These are phyloP conservation scores for Dionaea muscipula DNA, from an alignment of 179 eudicot species.

Conservation along the genomic window DNA sequence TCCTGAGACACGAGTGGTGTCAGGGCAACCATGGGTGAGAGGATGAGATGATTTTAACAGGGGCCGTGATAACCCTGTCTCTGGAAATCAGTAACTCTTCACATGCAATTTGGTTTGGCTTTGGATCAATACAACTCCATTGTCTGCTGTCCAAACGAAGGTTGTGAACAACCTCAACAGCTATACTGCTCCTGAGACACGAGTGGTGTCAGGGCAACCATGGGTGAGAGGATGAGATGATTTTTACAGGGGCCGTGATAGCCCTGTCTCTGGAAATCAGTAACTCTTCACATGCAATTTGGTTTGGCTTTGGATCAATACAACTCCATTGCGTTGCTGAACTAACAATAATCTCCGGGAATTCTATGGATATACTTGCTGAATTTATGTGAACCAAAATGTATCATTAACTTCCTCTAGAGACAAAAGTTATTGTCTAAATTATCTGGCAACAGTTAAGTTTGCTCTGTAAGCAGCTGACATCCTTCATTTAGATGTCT, in stretches of 20 bases:
- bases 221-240: conserved; percentile 99
- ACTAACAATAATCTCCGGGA: too few species aligned
- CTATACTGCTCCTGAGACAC: conserved; percentile 69
- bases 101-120: background rate
- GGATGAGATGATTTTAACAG: conserved; percentile 95
- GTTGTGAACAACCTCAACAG: conserved; percentile 50
- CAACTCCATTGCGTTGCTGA: too few species aligned
- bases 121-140: conserved; percentile 13
- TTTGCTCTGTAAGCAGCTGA: too few species aligned
- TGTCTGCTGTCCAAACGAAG: conserved; percentile 50
- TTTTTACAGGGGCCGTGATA: conserved; percentile 57
- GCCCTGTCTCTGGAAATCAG: conserved; percentile 82
- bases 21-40: conserved; percentile 95
- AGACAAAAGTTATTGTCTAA: too few species aligned
- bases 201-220: conserved; percentile 73
- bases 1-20: conserved; percentile 72
- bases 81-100: conserved; percentile 69
- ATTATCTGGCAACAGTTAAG: too few species aligned
- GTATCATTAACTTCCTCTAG: too few species aligned
- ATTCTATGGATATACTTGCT: too few species aligned
- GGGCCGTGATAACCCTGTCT: conserved; percentile 54
- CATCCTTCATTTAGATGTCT: too few species aligned
- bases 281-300: too few species aligned
- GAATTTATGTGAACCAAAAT: too few species aligned
- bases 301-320: too few species aligned